Conservation (phyloP, 2,329 filamentous ascomycete species). For the Penicillium corylophilum region DNA sequence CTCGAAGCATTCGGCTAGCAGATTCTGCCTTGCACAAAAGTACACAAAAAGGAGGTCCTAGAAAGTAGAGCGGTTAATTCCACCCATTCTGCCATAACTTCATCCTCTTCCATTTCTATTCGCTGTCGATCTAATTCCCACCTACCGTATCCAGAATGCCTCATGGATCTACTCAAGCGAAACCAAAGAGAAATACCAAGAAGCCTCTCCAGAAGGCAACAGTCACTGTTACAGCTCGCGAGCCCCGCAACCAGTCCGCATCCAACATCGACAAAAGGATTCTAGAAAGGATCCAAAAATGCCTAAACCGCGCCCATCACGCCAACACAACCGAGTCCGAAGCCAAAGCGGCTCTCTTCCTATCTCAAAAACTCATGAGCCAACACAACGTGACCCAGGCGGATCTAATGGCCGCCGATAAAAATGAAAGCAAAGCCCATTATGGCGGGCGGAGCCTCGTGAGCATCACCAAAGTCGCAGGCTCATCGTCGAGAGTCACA, state of each 20-base stretch:
- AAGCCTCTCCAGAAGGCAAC: constrained; percentile 6
- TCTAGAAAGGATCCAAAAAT: constrained; percentile 25
- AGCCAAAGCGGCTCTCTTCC: constrained; percentile 21
- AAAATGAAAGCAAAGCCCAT: constrained; percentile 5
- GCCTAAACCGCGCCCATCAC: constrained; percentile 20
- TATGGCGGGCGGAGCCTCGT: constrained; percentile 11
- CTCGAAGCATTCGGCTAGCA: too few relatives aligned
- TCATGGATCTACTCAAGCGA: too few relatives aligned
- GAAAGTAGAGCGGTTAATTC: too few relatives aligned
- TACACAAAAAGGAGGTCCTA: too few relatives aligned
- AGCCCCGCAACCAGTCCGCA: neutral
- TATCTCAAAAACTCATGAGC: constrained; percentile 16
- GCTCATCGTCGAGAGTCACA: neutral
- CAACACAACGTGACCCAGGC: constrained; percentile 13
- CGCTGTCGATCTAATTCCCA: too few relatives aligned
- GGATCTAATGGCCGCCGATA: constrained; percentile 10
- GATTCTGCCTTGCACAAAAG: too few relatives aligned
- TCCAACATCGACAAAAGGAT: constrained; percentile 1
- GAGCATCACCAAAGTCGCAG: constrained; percentile 4
- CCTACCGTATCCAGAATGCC: too few relatives aligned
- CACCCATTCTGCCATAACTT: neutral
- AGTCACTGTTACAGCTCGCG: constrained; percentile 1
- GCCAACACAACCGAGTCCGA: constrained; percentile 21
- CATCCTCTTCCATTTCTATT: too few relatives aligned
- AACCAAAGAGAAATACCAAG: too few relatives aligned